Evolutionary conservation across 768 basidiomycete species (phyloP), one percentile per base, ranked within the genome.

Genomic region (Leccinum boreale): DNA sequence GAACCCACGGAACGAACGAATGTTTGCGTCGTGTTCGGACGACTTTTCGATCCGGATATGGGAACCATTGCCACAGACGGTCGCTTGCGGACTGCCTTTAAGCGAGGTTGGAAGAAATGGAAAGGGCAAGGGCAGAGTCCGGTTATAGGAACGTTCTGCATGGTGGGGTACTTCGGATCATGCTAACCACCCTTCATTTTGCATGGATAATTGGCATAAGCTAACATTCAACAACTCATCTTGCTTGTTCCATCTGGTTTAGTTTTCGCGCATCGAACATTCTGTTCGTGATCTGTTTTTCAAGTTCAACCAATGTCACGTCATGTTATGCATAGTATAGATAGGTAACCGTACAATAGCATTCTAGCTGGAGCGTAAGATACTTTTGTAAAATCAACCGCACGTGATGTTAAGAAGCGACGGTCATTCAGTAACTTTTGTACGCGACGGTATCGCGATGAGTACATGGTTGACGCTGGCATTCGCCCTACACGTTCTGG

Each of bases 11-110:
- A 89, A 93, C 68, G 82, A 86, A 63, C 85, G 87, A 57, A 89
- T 98, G 87, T 98, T 98, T 75, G 97, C 97, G 31, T 94, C 92
- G 45, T 97, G 94, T 72, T 93, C 93, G 45, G 97, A 99, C 70
- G 96, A 99, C 75, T 76, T 78, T 55, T 92, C 26, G 26, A 26
- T 26, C 1, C 26, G 26, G 26, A 26, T 26, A 26, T 26, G 26
- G 26, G 26, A 26, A 26, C 26, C 26, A 26, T 26, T 26, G 26
- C 26, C 26, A 26, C 26, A 26, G 6, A 26, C 0, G 26, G 26
- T 26, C 26, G 26, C 26, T 26, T 6, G 26, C 7, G 26, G 26
- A 26, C 26, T 26, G 26, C 26, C 26, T 26, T 50, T 61, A 21
- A 58, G 53, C 50, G 62, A 67, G 23, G 54, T 35, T 4, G 62